Conservation (phyloP, 2,329 filamentous ascomycete species). For the Mycosphaerella sp. region DNA sequence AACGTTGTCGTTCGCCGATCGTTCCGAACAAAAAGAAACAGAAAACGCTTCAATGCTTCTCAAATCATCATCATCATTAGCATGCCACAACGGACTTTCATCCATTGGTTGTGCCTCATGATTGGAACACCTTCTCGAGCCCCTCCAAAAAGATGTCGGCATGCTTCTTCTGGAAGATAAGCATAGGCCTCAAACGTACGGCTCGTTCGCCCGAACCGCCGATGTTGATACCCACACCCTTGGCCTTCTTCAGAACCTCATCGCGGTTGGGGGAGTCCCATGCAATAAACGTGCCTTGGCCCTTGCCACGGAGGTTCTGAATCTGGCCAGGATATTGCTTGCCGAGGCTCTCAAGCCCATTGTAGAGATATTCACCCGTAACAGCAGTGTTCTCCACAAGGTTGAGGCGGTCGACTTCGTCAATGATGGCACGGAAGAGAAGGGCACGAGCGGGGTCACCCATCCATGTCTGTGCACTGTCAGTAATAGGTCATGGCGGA, state of each 20-base stretch:
- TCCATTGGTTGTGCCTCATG: constrained; percentile 14
- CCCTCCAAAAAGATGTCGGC: constrained; percentile 69
- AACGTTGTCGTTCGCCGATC: constrained; percentile 1
- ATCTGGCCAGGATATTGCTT: constrained; percentile 69
- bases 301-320: constrained; percentile 77
- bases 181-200: constrained; percentile 78
- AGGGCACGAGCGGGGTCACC: constrained; percentile 80
- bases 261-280: constrained; percentile 80
- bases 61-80: neutral
- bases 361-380: constrained; percentile 73
- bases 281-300: constrained; percentile 85
- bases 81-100: neutral
- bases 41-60: constrained; percentile 10
- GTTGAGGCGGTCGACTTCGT: constrained; percentile 68
- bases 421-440: constrained; percentile 77
- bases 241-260: constrained; percentile 70
- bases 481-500: neutral
- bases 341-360: constrained; percentile 60
- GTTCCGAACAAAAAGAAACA: neutral
- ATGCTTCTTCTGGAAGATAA: constrained; percentile 87
- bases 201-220: constrained; percentile 71
- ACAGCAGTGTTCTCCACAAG: constrained; percentile 73
- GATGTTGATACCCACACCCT: constrained; percentile 77
- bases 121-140: constrained; percentile 32
- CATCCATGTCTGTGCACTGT: constrained; percentile 58